phyloP scores from a whole-genome alignment of 176 grass and related monocot genomes.

The Juncus inflexus region DNA sequence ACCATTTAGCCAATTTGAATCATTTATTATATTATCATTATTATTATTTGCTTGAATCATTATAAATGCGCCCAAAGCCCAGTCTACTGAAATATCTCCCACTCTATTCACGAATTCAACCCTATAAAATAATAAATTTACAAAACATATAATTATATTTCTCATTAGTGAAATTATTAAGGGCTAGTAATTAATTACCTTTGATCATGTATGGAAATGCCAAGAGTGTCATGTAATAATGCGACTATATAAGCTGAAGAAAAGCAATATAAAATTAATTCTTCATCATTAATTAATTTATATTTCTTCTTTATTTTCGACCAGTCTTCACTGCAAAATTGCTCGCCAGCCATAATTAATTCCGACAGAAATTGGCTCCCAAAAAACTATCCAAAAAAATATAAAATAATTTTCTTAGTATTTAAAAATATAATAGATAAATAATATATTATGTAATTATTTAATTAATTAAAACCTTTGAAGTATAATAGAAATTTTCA shows the following conservation, averaged over 20 bases:
- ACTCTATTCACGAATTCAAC: slow-evolving; percentile 74
- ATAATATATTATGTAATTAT: slow-evolving; percentile 1
- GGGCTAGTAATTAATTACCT: slow-evolving; percentile 35
- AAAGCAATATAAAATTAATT: slow-evolving; percentile 87
- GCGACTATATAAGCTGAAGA: slow-evolving; percentile 89
- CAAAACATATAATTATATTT: not conserved
- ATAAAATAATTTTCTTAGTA: slow-evolving; percentile 4
- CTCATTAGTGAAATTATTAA: not conserved
- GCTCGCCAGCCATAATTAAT: slow-evolving; percentile 62
- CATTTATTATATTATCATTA: slow-evolving; percentile 42
- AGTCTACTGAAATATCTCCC: slow-evolving; percentile 54
- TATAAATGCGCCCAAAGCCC: slow-evolving; percentile 85
- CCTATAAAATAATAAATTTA: slow-evolving; percentile 38
- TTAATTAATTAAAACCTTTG: slow-evolving; percentile 43
- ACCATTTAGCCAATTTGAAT: slow-evolving; percentile 38
- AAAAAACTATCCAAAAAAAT: slow-evolving; percentile 62
- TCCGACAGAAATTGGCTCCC: slow-evolving; percentile 61
- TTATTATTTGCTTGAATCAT: slow-evolving; percentile 38
- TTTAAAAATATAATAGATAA: slow-evolving; percentile 12
- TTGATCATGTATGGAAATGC: slow-evolving; percentile 54
- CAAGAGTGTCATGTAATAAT: slow-evolving; percentile 80
- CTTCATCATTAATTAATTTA: slow-evolving; percentile 60
- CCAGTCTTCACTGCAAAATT: slow-evolving; percentile 88
- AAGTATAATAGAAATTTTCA: slow-evolving; percentile 91
- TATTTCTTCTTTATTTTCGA: slow-evolving; percentile 62